Percentiles rank a stretch among this genome's conserved stretches.
phyloP scores from a whole-genome alignment of 1,284 basidiomycete species.

The Trametes versicolor region DNA sequence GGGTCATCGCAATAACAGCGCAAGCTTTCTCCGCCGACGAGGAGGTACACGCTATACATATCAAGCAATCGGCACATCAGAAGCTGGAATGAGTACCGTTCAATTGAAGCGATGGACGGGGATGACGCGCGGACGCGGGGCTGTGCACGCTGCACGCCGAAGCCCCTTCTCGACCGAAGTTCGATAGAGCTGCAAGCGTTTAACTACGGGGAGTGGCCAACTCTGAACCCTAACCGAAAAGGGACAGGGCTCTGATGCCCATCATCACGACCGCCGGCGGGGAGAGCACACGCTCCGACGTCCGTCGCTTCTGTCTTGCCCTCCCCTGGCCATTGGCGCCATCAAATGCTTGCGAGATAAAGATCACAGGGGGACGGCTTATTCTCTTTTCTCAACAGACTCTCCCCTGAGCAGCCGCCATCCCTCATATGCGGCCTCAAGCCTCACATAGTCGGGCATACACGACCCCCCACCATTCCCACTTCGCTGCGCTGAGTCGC shows the following conservation, averaged over 20 bases:
- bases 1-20: too few species aligned
- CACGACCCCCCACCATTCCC: conserved; percentile 5
- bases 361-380: conserved; percentile 4
- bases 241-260: conserved; percentile 13
- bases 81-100: neutral
- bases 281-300: conserved; percentile 8
- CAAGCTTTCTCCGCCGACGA: neutral
- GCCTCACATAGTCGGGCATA: conserved; percentile 6
- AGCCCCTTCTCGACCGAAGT: conserved; percentile 4
- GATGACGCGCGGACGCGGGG: neutral
- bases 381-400: neutral
- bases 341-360: conserved; percentile 14
- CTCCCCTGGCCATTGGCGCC: conserved; percentile 2
- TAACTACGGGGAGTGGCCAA: conserved; percentile 9
- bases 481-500: conserved; percentile 2
- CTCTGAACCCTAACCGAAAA: conserved; percentile 15
- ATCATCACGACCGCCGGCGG: conserved; percentile 6
- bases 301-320: neutral
- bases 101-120: neutral
- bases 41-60: neutral
- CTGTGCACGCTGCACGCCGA: neutral
- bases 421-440: conserved; percentile 12
- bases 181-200: conserved; percentile 8
- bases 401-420: neutral
- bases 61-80: neutral